A percentile compares a stretch with the other conserved stretches of the same genome.
Evolutionary conservation across 2,329 filamentous ascomycete species (phyloP).

Genomic region (Cladobotryum mycophilum): DNA sequence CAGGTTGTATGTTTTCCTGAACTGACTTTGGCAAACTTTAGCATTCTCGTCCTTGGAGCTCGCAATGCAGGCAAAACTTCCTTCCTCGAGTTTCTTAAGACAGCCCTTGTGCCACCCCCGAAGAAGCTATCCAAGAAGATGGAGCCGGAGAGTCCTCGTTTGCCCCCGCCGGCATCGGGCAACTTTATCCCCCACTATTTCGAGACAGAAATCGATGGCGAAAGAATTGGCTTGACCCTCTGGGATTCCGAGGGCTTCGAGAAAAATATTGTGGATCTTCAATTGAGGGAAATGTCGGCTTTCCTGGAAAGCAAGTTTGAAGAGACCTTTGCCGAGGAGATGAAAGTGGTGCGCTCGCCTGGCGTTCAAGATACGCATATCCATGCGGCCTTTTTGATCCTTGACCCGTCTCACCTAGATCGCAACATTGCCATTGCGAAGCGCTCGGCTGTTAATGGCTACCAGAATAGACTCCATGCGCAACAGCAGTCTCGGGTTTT

Average conservation of each 20-base stretch:
- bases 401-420: constrained; percentile 83
- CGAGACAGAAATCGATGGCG: constrained; percentile 88
- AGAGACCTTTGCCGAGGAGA: constrained; percentile 94
- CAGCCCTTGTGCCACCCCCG: constrained; percentile 72
- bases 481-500: constrained; percentile 35
- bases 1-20: not conserved
- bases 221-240: constrained; percentile 84
- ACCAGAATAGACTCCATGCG: constrained; percentile 40
- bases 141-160: constrained; percentile 53
- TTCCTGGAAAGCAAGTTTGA: constrained; percentile 99
- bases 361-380: constrained; percentile 95
- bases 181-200: constrained; percentile 84
- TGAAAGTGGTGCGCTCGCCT: constrained; percentile 91
- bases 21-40: constrained; percentile 30
- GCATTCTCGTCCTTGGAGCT: constrained; percentile 84
- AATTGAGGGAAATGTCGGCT: constrained; percentile 81
- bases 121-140: constrained; percentile 61
- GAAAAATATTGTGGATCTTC: constrained; percentile 90
- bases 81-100: constrained; percentile 92
- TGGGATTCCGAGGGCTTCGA: constrained; percentile 97
- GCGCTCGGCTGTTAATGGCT: constrained; percentile 40
- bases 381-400: constrained; percentile 85
- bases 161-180: constrained; percentile 48
- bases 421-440: constrained; percentile 66
- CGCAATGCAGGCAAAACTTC: constrained; percentile 89